Base-by-base conservation (phyloP, 208 protist genomes). In the Porcisia hertigi region DNA sequence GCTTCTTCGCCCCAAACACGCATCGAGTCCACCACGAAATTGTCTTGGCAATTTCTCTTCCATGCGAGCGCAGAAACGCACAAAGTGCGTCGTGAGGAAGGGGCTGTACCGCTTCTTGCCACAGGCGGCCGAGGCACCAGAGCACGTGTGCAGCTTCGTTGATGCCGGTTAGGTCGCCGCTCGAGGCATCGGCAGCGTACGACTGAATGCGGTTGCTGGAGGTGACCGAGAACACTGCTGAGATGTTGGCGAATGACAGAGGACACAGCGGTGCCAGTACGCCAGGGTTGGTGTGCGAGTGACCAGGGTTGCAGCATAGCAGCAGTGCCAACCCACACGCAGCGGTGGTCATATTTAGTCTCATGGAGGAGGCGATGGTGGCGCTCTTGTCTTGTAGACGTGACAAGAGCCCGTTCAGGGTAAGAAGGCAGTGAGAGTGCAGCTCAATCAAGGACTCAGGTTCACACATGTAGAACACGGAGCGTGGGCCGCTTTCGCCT, bases 101-200 rank as follows among this genome's bases (percentile, higher is more conserved):
- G 5, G 69, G 25, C 43, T 63, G 60, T 34, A 70, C 63, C 1
- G 62, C 52, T 20, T 65, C 53, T 8, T 75, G 62, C 76, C 76
- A 80, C 54, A 80, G 69, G 18, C 76, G 76, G 18, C 76, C 76
- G 2, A 80, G 52, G 53, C 76, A 80, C 76, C 76, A 80, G 69
- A 80, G 63, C 20, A 80, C 41, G 30, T 75, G 69, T 20, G 53
- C 45, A 14, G 70, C 76, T 45, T 80, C 76, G 62, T 57, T 55
- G 55, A 80, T 43, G 39, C 76, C 76, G 30, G 14, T n/a, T 34
- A 54, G 49, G 20, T 75, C 70, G 3, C 76, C 76, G 25, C 54
- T 34, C 18, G 76, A 23, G 25, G 70, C 76, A 34, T 75, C 52
- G 16, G 76, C 18, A 49, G 62, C 76, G 62, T 75, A 80, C 20